A percentile compares a stretch with the other conserved stretches of the same genome.
Conservation (phyloP, 306 rosid genomes). For the Datisca glomerata region DNA sequence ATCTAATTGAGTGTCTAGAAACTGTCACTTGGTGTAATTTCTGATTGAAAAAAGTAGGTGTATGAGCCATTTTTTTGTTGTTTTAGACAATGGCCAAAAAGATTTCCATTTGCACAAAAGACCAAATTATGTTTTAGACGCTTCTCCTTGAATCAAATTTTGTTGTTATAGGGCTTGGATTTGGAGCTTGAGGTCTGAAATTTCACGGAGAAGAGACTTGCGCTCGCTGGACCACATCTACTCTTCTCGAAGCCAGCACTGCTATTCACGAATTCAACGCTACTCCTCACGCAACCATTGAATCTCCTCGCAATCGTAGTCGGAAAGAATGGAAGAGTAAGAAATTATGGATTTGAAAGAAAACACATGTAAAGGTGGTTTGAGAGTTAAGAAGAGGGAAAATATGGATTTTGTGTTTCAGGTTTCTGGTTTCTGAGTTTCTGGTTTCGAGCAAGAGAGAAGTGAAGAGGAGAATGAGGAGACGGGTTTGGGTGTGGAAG, state of each 20-base stretch:
- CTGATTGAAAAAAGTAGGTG: too few species aligned
- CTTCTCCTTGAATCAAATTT: conserved; percentile 15
- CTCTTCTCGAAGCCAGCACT: conserved; percentile 79
- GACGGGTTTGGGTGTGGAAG: too few species aligned
- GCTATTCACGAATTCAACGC: conserved; percentile 76
- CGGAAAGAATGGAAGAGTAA: conserved; percentile 18
- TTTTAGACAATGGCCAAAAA: too few species aligned
- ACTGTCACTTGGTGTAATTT: too few species aligned
- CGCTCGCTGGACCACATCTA: conserved; percentile 65
- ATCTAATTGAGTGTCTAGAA: too few species aligned
- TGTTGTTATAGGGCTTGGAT: conserved; percentile 44
- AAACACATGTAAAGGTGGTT: conserved; percentile 11
- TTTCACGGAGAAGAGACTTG: conserved; percentile 52
- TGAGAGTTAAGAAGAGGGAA: conserved; percentile 16
- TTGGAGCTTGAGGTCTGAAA: conserved; percentile 49
- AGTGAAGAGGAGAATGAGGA: too few species aligned
- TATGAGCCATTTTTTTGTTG: too few species aligned
- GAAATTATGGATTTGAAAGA: conserved; percentile 21
- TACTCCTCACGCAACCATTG: conserved; percentile 88
- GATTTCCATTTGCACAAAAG: too few species aligned
- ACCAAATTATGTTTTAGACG: too few species aligned
- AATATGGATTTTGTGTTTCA: conserved; percentile 2
- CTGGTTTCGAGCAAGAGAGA: too few species aligned
- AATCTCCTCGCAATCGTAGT: conserved; percentile 34
- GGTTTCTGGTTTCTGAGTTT: too few species aligned